phyloP scores from a whole-genome alignment of 1,284 basidiomycete species.

The Pseudozyma sp. region DNA sequence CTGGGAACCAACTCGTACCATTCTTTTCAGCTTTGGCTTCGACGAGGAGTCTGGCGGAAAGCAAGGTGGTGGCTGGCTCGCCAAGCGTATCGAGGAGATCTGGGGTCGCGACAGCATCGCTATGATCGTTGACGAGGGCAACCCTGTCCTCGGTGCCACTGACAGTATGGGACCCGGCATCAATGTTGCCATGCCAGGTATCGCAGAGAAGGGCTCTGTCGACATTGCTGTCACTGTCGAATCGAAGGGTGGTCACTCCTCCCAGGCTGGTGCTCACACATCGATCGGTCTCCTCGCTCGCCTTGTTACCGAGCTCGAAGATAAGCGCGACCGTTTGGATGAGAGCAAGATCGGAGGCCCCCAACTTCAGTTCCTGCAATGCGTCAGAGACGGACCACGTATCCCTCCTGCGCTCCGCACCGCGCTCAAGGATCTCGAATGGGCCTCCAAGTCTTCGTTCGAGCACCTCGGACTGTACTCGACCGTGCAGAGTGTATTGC shows the following conservation, averaged over 20 bases:
- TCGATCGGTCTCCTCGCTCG: conserved; percentile 48
- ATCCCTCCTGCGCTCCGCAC: conserved; percentile 71
- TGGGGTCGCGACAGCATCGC: conserved; percentile 58
- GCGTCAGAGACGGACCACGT: conserved; percentile 72
- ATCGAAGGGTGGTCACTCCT: conserved; percentile 78
- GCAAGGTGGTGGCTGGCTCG: conserved; percentile 61
- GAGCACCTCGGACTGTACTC: conserved; percentile 23
- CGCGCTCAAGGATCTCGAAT: conserved; percentile 68
- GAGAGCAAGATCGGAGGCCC: conserved; percentile 40
- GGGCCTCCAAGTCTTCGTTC: conserved; percentile 44
- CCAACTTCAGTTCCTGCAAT: conserved; percentile 71
- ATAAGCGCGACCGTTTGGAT: conserved; percentile 36
- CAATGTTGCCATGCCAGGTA: conserved; percentile 70
- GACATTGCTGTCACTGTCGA: conserved; percentile 54
- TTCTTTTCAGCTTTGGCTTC: conserved; percentile 78
- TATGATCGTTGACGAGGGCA: conserved; percentile 65
- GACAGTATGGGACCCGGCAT: conserved; percentile 47
- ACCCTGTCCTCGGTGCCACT: conserved; percentile 36
- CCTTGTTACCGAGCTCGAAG: conserved; percentile 36
- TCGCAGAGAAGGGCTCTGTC: conserved; percentile 78
- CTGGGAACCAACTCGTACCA: conserved; percentile 70
- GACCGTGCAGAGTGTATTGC: conserved; percentile 24
- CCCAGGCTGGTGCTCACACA: conserved; percentile 57
- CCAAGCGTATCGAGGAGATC: conserved; percentile 46
- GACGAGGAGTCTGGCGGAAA: conserved; percentile 75